Evolutionary conservation across 164 flowering plant genomes (phyloP).

Genomic region (Piper longum): DNA sequence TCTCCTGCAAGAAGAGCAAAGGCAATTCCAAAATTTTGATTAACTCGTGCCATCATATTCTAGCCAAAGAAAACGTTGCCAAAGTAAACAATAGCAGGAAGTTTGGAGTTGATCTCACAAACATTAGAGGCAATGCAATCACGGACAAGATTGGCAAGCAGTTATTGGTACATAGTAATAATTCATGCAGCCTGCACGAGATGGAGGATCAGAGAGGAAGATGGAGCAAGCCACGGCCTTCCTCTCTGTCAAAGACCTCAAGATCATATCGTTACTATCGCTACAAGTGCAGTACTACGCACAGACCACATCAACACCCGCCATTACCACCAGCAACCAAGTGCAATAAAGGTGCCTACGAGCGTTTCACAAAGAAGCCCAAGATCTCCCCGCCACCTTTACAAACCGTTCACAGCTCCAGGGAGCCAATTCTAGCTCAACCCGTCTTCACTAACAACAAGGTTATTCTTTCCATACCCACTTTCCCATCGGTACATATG

Average conservation of each 20-base stretch:
- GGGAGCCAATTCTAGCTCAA: background rate
- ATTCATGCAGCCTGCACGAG: slow-evolving; percentile 9
- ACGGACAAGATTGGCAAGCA: slow-evolving; percentile 7
- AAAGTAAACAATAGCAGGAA: slow-evolving; percentile 43
- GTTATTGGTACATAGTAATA: slow-evolving; percentile 14
- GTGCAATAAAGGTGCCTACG: slow-evolving; percentile 20
- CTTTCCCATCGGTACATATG: background rate
- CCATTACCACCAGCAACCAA: slow-evolving; percentile 1
- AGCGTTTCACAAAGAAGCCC: slow-evolving; percentile 19
- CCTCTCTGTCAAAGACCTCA: slow-evolving; percentile 1
- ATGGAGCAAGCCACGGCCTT: background rate
- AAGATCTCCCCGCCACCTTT: background rate
- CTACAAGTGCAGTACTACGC: background rate
- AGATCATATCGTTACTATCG: background rate
- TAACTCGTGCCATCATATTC: slow-evolving; percentile 20
- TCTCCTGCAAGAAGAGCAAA: slow-evolving; percentile 4
- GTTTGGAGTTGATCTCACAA: slow-evolving; percentile 53
- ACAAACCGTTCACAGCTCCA: background rate
- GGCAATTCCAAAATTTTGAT: slow-evolving; percentile 14
- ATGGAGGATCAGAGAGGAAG: slow-evolving; percentile 9
- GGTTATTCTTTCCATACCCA: background rate
- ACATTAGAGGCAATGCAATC: slow-evolving; percentile 10
- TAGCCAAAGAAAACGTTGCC: slow-evolving; percentile 45
- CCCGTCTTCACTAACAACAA: background rate
- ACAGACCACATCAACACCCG: background rate